These are phyloP conservation scores for Hymenoscyphus repandus DNA, from an alignment of 2,329 filamentous ascomycete genomes.

Conservation along the genomic window DNA sequence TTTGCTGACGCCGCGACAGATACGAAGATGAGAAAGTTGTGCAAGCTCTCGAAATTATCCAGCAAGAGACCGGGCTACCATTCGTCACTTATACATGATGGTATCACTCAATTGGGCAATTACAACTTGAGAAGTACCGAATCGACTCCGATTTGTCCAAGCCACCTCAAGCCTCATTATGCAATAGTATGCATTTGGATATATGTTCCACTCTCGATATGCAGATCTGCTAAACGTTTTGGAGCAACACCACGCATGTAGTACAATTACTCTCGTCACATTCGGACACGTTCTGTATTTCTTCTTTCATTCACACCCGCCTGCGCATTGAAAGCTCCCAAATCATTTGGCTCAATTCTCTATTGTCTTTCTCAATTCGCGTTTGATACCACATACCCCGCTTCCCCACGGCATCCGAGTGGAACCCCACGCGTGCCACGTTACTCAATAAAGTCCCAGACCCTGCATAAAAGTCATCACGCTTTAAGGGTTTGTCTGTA, in stretches of 20 bases:
- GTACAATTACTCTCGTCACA: not conserved
- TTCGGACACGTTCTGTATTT: not conserved
- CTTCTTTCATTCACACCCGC: not conserved
- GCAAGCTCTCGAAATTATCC: conserved; percentile 30
- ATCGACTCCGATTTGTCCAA: not conserved
- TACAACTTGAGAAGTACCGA: not conserved
- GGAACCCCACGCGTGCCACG: conserved; percentile 20
- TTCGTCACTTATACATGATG: conserved; percentile 25
- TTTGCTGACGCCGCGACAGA: conserved; percentile 20
- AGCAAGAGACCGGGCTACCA: conserved; percentile 31
- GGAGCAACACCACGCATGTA: not conserved
- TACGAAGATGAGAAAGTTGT: conserved; percentile 37
- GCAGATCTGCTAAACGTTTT: not conserved
- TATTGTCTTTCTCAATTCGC: not conserved
- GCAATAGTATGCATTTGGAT: not conserved
- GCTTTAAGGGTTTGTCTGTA: not conserved
- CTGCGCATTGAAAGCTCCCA: not conserved
- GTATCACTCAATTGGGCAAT: not conserved
- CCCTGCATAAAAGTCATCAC: conserved; percentile 2
- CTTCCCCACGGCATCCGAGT: conserved; percentile 5
- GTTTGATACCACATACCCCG: conserved; percentile 16
- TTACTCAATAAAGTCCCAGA: conserved; percentile 10
- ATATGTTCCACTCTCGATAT: not conserved
- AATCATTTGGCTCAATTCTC: not conserved
- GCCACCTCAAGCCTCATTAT: not conserved